Evolutionary conservation across 2,329 filamentous ascomycete species (phyloP).

Genomic region (Aspergillus latus): DNA sequence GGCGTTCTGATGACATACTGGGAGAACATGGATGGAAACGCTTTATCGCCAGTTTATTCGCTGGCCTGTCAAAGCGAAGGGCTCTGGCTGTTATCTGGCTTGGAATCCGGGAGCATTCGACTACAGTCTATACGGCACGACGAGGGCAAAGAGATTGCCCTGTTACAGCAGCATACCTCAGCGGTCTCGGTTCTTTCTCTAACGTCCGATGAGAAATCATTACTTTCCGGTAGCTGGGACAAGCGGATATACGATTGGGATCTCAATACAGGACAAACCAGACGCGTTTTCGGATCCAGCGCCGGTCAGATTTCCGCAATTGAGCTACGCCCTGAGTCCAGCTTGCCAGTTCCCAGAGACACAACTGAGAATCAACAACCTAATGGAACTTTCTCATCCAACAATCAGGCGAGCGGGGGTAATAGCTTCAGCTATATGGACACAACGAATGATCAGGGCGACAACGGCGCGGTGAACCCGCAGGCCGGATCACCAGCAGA

Average conservation of each 20-base stretch:
- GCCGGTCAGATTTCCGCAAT: conserved; percentile 85
- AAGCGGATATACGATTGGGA: conserved; percentile 95
- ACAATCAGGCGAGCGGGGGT: conserved; percentile 62
- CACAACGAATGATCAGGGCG: conserved; percentile 37
- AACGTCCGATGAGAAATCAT: conserved; percentile 78
- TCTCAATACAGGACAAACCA: conserved; percentile 76
- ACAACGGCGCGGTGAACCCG: conserved; percentile 53
- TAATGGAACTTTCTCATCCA: conserved; percentile 74
- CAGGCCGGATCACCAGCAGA: conserved; percentile 67
- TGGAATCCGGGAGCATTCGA: conserved; percentile 90
- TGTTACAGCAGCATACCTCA: conserved; percentile 79
- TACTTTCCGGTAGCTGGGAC: conserved; percentile 95
- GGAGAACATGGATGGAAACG: conserved; percentile 85
- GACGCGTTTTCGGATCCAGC: conserved; percentile 72
- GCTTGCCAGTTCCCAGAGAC: conserved; percentile 71
- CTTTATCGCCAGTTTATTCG: conserved; percentile 88
- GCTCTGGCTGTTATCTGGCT: conserved; percentile 85
- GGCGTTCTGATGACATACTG: conserved; percentile 94
- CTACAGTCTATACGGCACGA: conserved; percentile 91
- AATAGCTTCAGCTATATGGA: conserved; percentile 54
- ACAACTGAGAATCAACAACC: conserved; percentile 53
- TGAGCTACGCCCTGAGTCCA: conserved; percentile 77
- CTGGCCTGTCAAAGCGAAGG: conserved; percentile 86
- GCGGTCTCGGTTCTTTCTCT: conserved; percentile 86
- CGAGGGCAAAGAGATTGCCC: conserved; percentile 84